Percentiles rank a stretch among this genome's conserved stretches.
phyloP scores from a whole-genome alignment of 306 rosid species.

The Quercus engelmannii region DNA sequence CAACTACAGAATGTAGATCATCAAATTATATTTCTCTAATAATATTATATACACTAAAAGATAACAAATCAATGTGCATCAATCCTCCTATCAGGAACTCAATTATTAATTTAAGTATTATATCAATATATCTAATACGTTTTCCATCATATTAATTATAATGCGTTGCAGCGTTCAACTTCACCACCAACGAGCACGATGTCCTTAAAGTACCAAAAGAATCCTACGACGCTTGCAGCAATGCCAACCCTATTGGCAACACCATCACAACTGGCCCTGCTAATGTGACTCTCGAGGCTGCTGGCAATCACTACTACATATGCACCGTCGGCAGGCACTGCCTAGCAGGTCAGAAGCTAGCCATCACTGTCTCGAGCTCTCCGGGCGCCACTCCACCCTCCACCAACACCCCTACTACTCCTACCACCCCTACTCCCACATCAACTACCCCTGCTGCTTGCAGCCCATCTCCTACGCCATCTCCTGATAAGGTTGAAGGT shows the following conservation, averaged over 20 bases:
- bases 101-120: no score
- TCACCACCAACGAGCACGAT: neutral
- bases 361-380: conserved; percentile 13
- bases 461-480: neutral
- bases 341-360: neutral
- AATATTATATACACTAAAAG: no score
- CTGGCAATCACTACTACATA: conserved; percentile 22
- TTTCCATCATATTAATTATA: neutral
- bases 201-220: conserved; percentile 4
- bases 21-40: no score
- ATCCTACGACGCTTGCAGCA: conserved; percentile 9
- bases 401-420: neutral
- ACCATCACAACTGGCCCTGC: neutral
- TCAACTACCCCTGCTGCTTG: neutral
- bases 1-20: no score
- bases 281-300: neutral
- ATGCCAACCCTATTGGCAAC: neutral
- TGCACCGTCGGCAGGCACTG: conserved; percentile 19
- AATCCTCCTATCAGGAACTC: neutral
- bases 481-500: neutral
- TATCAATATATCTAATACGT: neutral
- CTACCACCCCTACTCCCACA: neutral
- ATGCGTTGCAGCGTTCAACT: conserved; percentile 10
- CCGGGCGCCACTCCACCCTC: neutral
- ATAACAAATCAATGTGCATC: neutral